Conservation (phyloP, 2,329 filamentous ascomycete genomes). For the Colletotrichum sp. region DNA sequence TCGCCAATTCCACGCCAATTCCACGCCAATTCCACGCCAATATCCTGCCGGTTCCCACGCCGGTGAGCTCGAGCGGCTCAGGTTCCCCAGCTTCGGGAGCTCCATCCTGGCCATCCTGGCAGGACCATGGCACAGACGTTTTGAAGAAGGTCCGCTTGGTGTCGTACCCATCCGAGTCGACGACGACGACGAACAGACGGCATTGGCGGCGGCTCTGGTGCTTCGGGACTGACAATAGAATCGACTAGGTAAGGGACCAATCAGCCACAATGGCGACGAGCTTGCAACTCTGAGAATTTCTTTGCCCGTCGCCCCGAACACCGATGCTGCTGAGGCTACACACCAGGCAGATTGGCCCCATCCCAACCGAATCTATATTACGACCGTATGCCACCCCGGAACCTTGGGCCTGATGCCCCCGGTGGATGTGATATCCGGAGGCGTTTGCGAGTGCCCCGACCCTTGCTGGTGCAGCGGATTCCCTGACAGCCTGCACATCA, state of each 20-base stretch:
- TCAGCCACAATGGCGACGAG: neutral
- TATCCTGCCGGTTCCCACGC: neutral
- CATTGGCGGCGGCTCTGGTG: neutral
- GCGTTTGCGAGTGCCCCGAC: slow-evolving; percentile 4
- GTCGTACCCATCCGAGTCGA: neutral
- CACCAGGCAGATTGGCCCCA: neutral
- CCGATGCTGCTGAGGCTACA: neutral
- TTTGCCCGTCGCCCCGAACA: neutral
- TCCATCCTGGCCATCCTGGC: neutral
- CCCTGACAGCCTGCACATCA: slow-evolving; percentile 3
- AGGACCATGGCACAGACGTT: neutral
- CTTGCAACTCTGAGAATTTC: neutral
- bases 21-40: neutral
- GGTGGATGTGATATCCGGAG: slow-evolving; percentile 1
- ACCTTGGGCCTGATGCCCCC: neutral
- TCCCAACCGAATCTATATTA: neutral
- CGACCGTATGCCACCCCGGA: neutral
- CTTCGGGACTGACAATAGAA: neutral
- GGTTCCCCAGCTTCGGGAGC: neutral
- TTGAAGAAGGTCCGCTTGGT: neutral
- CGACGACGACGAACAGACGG: neutral
- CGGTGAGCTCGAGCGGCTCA: neutral
- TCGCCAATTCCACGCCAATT: neutral
- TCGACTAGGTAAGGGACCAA: neutral
- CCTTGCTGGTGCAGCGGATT: slow-evolving; percentile 10